Conservation (phyloP, 148 eudicot species). For the Selenicereus undatus region DNA sequence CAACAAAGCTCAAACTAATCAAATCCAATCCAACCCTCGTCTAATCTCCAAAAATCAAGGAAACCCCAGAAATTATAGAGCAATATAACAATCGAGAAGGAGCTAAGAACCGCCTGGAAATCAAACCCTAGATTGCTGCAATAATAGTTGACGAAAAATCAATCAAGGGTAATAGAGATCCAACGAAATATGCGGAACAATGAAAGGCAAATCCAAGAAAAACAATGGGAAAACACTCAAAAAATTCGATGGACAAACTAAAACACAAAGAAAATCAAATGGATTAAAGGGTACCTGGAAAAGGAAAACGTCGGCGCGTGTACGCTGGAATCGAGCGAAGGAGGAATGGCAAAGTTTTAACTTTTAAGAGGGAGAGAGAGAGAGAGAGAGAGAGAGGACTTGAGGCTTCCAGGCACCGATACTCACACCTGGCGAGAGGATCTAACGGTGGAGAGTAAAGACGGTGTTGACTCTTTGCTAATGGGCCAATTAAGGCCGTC, state of each 20-base stretch:
- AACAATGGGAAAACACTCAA: slow-evolving; percentile 3
- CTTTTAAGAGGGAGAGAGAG: slow-evolving; percentile 11
- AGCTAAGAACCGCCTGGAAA: neutral
- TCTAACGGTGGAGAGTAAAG: slow-evolving; percentile 14
- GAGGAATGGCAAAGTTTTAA: neutral
- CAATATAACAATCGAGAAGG: neutral
- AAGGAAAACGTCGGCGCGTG: neutral
- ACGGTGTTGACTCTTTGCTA: neutral
- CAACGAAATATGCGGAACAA: neutral
- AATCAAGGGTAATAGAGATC: neutral
- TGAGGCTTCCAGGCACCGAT: slow-evolving; percentile 20
- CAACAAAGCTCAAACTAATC: slow-evolving; percentile 10
- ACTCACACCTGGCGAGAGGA: neutral
- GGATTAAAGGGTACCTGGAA: slow-evolving; percentile 10
- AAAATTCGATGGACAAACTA: neutral
- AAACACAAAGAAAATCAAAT: neutral
- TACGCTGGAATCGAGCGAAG: neutral
- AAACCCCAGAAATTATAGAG: neutral
- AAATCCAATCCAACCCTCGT: slow-evolving; percentile 18
- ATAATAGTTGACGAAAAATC: neutral
- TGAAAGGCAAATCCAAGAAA: neutral
- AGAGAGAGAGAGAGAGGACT: neutral
- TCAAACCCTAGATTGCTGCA: neutral
- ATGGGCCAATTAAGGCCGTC: neutral
- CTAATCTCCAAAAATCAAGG: neutral